phyloP scores from a whole-genome alignment of 139 green algal species.

The Chlorella sorokiniana region DNA sequence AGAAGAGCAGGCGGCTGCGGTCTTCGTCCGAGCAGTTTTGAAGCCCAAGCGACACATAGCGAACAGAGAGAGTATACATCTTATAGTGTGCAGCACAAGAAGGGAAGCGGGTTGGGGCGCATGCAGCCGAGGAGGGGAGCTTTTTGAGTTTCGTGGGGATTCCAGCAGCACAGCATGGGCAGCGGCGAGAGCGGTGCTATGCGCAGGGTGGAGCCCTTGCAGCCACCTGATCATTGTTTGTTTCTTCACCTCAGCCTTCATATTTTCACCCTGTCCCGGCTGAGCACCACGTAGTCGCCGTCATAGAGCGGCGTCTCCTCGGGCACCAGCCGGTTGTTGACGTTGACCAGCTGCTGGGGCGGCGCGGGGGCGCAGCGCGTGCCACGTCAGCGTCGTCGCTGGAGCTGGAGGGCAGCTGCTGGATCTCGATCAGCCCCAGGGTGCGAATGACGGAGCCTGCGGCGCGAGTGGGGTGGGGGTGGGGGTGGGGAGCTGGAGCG shows the following conservation, averaged over 20 bases:
- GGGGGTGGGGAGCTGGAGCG: background rate
- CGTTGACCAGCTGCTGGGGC: conserved; percentile 69
- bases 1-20: too few species aligned
- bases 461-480: background rate
- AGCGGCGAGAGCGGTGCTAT: too few species aligned
- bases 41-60: too few species aligned
- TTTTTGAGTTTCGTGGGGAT: too few species aligned
- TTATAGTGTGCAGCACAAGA: too few species aligned
- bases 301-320: conserved; percentile 75
- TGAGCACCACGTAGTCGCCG: conserved; percentile 84
- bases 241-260: conserved; percentile 47
- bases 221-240: too few species aligned
- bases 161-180: too few species aligned
- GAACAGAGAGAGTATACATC: too few species aligned
- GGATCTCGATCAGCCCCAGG: conserved; percentile 17
- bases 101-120: too few species aligned
- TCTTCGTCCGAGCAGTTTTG: too few species aligned
- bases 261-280: conserved; percentile 67
- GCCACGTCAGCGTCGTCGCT: background rate
- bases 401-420: background rate
- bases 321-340: conserved; percentile 86
- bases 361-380: background rate
- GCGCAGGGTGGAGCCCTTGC: too few species aligned
- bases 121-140: too few species aligned
- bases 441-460: conserved; percentile 7